Evolutionary conservation across 176 grass and related monocot species (phyloP).

Genomic region (Paspalum vaginatum): DNA sequence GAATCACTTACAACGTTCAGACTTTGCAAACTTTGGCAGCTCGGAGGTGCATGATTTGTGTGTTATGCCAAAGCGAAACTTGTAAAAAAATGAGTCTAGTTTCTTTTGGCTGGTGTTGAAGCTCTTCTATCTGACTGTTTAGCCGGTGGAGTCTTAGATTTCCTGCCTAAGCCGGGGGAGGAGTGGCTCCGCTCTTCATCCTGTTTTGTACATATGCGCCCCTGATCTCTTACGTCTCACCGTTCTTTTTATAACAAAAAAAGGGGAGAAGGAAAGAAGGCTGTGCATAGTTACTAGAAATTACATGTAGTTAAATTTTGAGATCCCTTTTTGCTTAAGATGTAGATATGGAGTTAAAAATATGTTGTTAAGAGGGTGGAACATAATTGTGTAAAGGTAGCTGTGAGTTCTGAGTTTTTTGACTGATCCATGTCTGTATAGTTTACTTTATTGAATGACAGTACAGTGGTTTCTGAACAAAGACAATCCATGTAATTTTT

Average conservation of each 20-base stretch:
- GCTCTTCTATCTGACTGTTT: slow-evolving; percentile 15
- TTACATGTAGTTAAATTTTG: not conserved
- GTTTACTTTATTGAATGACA: slow-evolving; percentile 8
- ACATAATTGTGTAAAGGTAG: slow-evolving; percentile 19
- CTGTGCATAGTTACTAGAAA: slow-evolving; percentile 5
- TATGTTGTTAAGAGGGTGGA: slow-evolving; percentile 28
- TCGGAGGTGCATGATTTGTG: slow-evolving; percentile 53
- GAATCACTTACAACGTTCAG: slow-evolving; percentile 59
- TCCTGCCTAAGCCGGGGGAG: slow-evolving; percentile 25
- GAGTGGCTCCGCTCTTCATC: slow-evolving; percentile 36
- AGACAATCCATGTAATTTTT: not conserved
- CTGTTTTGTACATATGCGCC: slow-evolving; percentile 80
- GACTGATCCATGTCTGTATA: slow-evolving; percentile 10
- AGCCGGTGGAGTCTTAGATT: slow-evolving; percentile 20
- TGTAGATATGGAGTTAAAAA: not conserved
- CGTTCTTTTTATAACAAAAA: slow-evolving; percentile 35
- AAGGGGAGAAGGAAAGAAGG: not conserved
- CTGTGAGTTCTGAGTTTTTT: not conserved
- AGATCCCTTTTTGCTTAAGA: not conserved
- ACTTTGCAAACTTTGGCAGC: slow-evolving; percentile 48
- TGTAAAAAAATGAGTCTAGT: slow-evolving; percentile 31
- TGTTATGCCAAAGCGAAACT: slow-evolving; percentile 38
- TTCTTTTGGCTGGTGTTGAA: slow-evolving; percentile 20
- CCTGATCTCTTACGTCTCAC: slow-evolving; percentile 30
- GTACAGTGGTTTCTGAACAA: not conserved